Evolutionary conservation across 495 filamentous ascomycete species (phyloP).

Genomic region (Lepidopterella palustris): DNA sequence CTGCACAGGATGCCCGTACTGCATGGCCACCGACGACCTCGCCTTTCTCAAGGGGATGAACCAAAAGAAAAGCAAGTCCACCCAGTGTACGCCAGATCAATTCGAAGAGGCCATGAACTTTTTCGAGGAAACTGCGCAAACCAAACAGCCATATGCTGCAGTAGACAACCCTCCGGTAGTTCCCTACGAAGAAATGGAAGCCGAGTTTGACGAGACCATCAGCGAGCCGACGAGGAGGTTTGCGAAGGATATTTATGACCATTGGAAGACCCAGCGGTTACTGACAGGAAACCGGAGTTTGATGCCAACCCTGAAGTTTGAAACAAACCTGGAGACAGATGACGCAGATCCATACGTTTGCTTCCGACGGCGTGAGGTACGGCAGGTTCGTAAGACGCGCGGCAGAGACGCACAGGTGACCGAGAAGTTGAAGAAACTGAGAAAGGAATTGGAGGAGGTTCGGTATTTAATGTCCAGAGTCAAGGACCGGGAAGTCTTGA

Average conservation of each 20-base stretch:
- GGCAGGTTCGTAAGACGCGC: slow-evolving; percentile 89
- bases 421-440: slow-evolving; percentile 86
- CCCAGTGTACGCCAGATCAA: slow-evolving; percentile 73
- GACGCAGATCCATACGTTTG: slow-evolving; percentile 97
- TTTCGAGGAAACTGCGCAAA: slow-evolving; percentile 77
- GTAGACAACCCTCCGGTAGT: slow-evolving; percentile 80
- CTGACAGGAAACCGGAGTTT: slow-evolving; percentile 59
- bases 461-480: slow-evolving; percentile 72
- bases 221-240: slow-evolving; percentile 59
- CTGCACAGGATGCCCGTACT: slow-evolving; percentile 77
- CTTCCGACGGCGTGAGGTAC: slow-evolving; percentile 91
- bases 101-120: slow-evolving; percentile 94
- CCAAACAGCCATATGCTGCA: slow-evolving; percentile 77
- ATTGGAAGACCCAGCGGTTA: slow-evolving; percentile 75
- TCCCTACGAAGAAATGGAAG: slow-evolving; percentile 71
- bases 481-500: slow-evolving; percentile 67
- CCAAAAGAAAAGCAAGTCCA: slow-evolving; percentile 55
- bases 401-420: slow-evolving; percentile 87
- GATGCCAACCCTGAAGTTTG: slow-evolving; percentile 76
- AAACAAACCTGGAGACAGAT: slow-evolving; percentile 86
- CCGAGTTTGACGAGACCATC: slow-evolving; percentile 66
- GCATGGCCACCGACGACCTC: slow-evolving; percentile 87
- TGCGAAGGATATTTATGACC: slow-evolving; percentile 78
- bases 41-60: slow-evolving; percentile 79
- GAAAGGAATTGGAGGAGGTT: slow-evolving; percentile 86